Conservation (phyloP, 169 alveolate genomes). For the Plasmodium chabaudi region DNA sequence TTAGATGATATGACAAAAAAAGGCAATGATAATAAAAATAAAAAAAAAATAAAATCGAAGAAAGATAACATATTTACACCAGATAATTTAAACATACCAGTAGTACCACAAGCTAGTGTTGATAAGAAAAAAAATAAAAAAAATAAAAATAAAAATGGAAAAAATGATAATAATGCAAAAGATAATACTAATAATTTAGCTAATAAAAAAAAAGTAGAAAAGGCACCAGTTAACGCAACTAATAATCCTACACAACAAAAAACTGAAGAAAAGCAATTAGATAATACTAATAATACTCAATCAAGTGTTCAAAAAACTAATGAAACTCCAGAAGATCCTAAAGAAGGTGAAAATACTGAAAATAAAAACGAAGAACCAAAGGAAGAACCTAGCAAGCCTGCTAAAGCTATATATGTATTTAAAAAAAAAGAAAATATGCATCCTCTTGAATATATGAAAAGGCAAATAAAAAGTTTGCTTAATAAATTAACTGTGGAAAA, state of each 20-base stretch:
- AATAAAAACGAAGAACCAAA: slow-evolving; percentile 12
- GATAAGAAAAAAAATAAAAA: slow-evolving; percentile 60
- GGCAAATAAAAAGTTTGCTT: slow-evolving; percentile 88
- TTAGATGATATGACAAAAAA: slow-evolving; percentile 45
- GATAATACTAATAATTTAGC: slow-evolving; percentile 2
- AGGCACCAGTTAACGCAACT: slow-evolving; percentile 2
- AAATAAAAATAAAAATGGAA: slow-evolving; percentile 57
- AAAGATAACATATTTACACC: slow-evolving; percentile 16
- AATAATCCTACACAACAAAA: slow-evolving; percentile 16
- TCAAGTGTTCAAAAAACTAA: neutral
- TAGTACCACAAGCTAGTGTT: neutral
- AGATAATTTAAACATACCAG: neutral
- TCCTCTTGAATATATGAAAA: slow-evolving; percentile 84
- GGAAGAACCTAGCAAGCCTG: slow-evolving; percentile 40
- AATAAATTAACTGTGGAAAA: slow-evolving; percentile 93
- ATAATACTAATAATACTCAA: neutral
- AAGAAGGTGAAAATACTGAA: neutral
- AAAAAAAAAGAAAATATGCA: slow-evolving; percentile 77
- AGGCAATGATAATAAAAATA: slow-evolving; percentile 61
- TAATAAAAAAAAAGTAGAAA: slow-evolving; percentile 38
- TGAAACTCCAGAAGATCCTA: slow-evolving; percentile 1
- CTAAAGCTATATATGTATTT: slow-evolving; percentile 63
- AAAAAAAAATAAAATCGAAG: slow-evolving; percentile 48
- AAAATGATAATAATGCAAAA: slow-evolving; percentile 25
- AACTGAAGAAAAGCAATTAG: neutral